Percentiles rank a stretch among this genome's conserved stretches.
phyloP scores from a whole-genome alignment of 1,139 yeast genomes.

The Candida smagusa region DNA sequence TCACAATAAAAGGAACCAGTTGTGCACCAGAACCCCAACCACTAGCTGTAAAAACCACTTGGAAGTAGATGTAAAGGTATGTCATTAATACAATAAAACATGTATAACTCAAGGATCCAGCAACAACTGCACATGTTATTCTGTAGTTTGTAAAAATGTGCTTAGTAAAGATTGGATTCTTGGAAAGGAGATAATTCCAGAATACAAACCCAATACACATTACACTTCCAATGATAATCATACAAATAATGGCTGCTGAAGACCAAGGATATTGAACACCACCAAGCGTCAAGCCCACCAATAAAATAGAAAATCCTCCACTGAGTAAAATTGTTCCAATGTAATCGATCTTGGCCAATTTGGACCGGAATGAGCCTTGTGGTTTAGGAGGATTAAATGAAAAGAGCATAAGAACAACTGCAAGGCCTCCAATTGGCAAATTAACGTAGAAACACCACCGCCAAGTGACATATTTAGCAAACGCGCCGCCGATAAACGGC shows the following conservation, averaged over 20 bases:
- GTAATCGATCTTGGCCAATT: constrained; percentile 45
- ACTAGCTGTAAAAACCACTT: constrained; percentile 28
- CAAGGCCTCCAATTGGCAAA: constrained; percentile 22
- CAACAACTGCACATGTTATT: constrained; percentile 13
- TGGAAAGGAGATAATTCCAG: constrained; percentile 48
- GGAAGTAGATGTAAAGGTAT: constrained; percentile 31
- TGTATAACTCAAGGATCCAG: constrained; percentile 8
- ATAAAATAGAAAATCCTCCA: constrained; percentile 39
- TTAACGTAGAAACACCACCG: constrained; percentile 27
- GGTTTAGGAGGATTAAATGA: constrained; percentile 57
- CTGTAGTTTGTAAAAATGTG: constrained; percentile 45
- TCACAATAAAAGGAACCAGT: constrained; percentile 36
- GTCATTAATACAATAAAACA: constrained; percentile 9
- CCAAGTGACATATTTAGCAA: constrained; percentile 20
- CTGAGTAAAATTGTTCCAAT: constrained; percentile 43
- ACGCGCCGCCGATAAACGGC: constrained; percentile 25
- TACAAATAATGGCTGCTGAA: constrained; percentile 53
- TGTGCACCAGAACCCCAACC: constrained; percentile 40
- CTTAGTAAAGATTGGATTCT: constrained; percentile 44
- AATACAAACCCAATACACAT: constrained; percentile 34
- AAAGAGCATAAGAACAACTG: constrained; percentile 13
- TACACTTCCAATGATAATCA: constrained; percentile 55
- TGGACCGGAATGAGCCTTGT: constrained; percentile 35
- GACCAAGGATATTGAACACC: constrained; percentile 46
- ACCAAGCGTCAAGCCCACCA: constrained; percentile 53